Conservation (phyloP, 2,329 filamentous ascomycete species). For the Hypoxylon sp. region DNA sequence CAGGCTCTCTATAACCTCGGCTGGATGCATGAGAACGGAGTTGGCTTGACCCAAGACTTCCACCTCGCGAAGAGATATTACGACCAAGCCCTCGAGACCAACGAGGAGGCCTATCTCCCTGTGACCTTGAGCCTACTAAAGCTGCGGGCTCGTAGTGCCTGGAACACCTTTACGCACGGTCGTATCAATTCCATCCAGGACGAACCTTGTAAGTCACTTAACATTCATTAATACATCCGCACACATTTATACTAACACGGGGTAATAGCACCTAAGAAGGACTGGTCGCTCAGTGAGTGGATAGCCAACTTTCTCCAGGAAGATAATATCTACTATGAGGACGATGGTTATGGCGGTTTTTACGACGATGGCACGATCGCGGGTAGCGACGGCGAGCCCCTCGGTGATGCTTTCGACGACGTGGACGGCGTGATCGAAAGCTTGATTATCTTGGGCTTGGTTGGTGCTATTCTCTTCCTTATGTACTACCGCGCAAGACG, state of each 20-base stretch:
- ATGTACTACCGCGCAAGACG: constrained; percentile 84
- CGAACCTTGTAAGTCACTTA: constrained; percentile 78
- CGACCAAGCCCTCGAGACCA: constrained; percentile 90
- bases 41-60: constrained; percentile 93
- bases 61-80: constrained; percentile 98
- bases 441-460: constrained; percentile 83
- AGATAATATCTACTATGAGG: constrained; percentile 74
- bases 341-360: constrained; percentile 68
- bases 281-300: constrained; percentile 88
- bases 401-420: constrained; percentile 70
- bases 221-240: not conserved
- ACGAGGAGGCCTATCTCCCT: constrained; percentile 92
- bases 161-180: constrained; percentile 94
- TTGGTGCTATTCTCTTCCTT: constrained; percentile 79
- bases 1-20: constrained; percentile 97
- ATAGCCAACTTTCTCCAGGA: constrained; percentile 85
- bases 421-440: constrained; percentile 87
- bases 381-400: constrained; percentile 67
- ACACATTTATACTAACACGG: constrained; percentile 48
- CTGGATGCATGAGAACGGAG: constrained; percentile 99
- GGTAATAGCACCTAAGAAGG: constrained; percentile 73
- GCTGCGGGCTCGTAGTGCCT: constrained; percentile 85
- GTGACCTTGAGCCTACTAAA: constrained; percentile 91
- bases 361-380: constrained; percentile 70
- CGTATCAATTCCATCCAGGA: constrained; percentile 92